These are phyloP conservation scores for Isoetes taiwanensis DNA, from an alignment of 75 land plant species.

Conservation along the genomic window DNA sequence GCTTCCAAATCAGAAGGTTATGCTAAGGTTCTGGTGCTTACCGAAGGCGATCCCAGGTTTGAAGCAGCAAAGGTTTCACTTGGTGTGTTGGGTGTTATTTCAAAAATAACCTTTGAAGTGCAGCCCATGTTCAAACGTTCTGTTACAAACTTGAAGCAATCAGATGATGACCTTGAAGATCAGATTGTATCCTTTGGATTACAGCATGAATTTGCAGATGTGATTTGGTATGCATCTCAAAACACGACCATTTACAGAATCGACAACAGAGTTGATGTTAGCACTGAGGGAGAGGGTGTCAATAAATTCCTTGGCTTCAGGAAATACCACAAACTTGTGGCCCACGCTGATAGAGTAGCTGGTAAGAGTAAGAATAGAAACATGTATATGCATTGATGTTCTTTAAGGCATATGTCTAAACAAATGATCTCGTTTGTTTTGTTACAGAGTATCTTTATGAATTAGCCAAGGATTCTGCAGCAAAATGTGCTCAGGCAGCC, in stretches of 20 bases:
- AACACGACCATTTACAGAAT: constrained; percentile 3
- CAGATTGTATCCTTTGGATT: constrained; percentile 19
- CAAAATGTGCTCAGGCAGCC: too few relatives aligned
- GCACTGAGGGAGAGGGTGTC: constrained; percentile 13
- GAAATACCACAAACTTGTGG: too few relatives aligned
- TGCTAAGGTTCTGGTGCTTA: constrained; percentile 4
- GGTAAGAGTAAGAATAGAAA: too few relatives aligned
- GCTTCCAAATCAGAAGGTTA: constrained; percentile 7
- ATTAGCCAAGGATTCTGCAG: too few relatives aligned
- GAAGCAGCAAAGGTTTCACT: constrained; percentile 15
- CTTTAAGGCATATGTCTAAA: too few relatives aligned
- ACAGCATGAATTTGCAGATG: constrained; percentile 17
- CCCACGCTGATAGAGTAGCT: too few relatives aligned
- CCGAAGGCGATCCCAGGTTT: background rate
- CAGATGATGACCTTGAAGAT: constrained; percentile 30
- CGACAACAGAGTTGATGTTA: constrained; percentile 6
- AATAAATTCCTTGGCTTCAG: constrained; percentile 44
- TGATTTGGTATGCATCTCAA: constrained; percentile 19
- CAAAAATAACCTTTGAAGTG: constrained; percentile 26
- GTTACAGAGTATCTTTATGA: too few relatives aligned
- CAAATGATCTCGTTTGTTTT: too few relatives aligned
- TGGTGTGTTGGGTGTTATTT: constrained; percentile 14
- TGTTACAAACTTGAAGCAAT: constrained; percentile 26
- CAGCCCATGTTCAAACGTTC: constrained; percentile 53
- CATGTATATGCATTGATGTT: too few relatives aligned